Conservation (phyloP, 257 asterid genomes). For the Solanum virginianum region DNA sequence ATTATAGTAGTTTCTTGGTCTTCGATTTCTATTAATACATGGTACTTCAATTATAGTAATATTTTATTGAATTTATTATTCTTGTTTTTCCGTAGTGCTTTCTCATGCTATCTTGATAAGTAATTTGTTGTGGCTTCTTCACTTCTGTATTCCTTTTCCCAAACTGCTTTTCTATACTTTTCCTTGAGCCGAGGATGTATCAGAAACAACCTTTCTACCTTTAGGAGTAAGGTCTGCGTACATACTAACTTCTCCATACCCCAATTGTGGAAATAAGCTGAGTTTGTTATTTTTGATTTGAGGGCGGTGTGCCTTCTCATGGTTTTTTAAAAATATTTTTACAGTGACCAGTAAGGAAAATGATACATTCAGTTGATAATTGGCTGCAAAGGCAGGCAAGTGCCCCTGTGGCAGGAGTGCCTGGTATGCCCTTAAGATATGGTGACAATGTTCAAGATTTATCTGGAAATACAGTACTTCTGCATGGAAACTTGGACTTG, state of each 20-base stretch:
- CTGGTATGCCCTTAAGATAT: neutral
- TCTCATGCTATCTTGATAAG: no score
- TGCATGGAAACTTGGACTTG: constrained; percentile 89
- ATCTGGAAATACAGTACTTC: constrained; percentile 10
- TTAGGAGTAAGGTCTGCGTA: no score
- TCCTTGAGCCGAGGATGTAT: neutral
- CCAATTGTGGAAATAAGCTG: no score
- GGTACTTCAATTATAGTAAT: neutral
- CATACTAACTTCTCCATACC: no score
- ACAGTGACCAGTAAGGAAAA: neutral
- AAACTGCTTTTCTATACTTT: no score
- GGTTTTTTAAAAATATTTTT: neutral
- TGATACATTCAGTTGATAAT: neutral
- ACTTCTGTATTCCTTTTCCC: no score
- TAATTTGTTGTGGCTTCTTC: no score
- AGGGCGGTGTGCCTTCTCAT: neutral
- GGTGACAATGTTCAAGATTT: neutral
- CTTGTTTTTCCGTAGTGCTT: no score
- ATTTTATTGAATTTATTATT: no score
- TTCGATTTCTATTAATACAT: neutral
- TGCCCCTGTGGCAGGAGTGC: neutral
- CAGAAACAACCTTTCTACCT: neutral
- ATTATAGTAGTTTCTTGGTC: no score
- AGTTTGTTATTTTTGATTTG: neutral
- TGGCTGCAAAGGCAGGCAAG: constrained; percentile 1